These are phyloP conservation scores for Neurospora sp. DNA, from an alignment of 495 filamentous ascomycete species.

Conservation along the genomic window DNA sequence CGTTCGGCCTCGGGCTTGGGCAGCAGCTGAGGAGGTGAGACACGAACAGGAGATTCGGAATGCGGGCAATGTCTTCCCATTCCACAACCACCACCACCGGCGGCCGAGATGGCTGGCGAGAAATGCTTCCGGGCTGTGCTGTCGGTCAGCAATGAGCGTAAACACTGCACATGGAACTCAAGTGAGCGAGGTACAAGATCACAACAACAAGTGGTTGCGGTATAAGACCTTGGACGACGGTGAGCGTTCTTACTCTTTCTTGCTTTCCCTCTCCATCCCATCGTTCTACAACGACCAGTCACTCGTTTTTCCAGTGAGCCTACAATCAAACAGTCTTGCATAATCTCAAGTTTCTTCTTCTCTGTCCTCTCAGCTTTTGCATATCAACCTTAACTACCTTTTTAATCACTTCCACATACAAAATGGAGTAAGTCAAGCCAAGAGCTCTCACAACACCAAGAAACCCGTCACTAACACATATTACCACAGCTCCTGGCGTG, in stretches of 20 bases:
- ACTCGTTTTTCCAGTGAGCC: background rate
- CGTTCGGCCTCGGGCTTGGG: background rate
- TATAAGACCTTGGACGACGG: background rate
- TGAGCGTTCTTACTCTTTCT: background rate
- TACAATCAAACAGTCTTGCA: background rate
- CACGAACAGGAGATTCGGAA: background rate
- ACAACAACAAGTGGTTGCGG: background rate
- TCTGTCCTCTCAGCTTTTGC: background rate
- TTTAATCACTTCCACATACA: background rate
- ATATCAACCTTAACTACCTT: background rate
- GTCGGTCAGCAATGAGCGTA: background rate
- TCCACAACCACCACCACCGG: conserved; percentile 1
- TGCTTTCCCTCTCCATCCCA: background rate
- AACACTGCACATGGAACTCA: background rate
- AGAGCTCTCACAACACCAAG: background rate
- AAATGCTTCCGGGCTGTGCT: background rate
- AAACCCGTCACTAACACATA: background rate
- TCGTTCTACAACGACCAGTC: background rate
- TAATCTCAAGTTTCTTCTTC: background rate
- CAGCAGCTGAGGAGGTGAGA: background rate
- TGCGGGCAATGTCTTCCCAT: conserved; percentile 4
- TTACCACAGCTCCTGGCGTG: background rate
- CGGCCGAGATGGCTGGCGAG: background rate
- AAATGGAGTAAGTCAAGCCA: conserved; percentile 1
- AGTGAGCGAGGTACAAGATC: background rate